These are phyloP conservation scores for Bauhinia variegata DNA, from an alignment of 306 rosid genomes.

Conservation along the genomic window DNA sequence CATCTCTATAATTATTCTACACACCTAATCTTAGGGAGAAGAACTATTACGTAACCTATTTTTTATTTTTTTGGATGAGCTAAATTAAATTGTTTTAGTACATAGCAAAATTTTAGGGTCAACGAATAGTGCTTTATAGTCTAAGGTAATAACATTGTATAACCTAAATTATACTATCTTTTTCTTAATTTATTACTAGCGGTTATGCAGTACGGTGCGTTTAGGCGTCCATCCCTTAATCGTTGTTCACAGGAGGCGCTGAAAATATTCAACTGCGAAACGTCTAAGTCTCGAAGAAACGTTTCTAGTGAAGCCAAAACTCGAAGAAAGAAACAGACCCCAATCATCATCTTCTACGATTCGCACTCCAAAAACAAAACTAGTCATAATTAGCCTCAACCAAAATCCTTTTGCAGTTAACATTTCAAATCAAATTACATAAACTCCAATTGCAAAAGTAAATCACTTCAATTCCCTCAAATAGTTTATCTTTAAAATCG, in stretches of 20 bases:
- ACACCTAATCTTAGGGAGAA: no score
- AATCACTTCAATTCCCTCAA: conserved; percentile 6
- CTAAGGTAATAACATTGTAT: no score
- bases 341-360: conserved; percentile 6
- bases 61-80: no score
- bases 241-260: conserved; percentile 10
- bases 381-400: neutral
- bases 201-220: neutral
- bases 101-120: no score
- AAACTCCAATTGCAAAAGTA: neutral
- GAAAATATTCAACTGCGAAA: conserved; percentile 27
- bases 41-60: no score
- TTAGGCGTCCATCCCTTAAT: neutral
- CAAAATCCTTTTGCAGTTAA: neutral
- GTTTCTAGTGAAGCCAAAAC: neutral
- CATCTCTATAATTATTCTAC: no score
- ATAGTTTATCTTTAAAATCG: neutral
- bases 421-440: neutral
- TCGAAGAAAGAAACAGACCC: neutral
- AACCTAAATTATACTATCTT: no score
- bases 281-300: neutral
- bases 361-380: conserved; percentile 2
- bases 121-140: no score
- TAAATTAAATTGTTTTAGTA: no score
- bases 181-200: neutral